A percentile compares a stretch with the other conserved stretches of the same genome.
These are phyloP conservation scores for Penicillium glabrum DNA, from an alignment of 2,329 filamentous ascomycete genomes.

Conservation along the genomic window DNA sequence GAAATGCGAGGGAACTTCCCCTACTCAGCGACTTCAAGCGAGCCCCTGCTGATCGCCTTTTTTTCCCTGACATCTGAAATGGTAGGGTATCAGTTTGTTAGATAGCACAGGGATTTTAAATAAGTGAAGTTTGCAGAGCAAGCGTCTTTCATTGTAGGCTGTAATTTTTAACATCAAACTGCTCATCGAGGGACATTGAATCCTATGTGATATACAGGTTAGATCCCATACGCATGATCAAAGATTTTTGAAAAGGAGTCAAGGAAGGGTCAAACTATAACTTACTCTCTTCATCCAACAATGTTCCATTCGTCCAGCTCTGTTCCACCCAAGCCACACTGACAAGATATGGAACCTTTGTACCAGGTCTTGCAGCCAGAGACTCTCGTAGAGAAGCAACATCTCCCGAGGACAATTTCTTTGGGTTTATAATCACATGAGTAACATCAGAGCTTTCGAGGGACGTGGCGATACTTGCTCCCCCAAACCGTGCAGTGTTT, in stretches of 20 bases:
- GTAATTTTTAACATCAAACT: not conserved
- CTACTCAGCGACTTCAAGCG: no score
- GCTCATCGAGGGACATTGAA: not conserved
- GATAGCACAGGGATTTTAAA: no score
- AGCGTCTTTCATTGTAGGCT: no score
- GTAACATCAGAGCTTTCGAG: conserved; percentile 61
- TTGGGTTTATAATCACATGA: conserved; percentile 66
- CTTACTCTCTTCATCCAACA: conserved; percentile 73
- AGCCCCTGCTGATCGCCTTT: no score
- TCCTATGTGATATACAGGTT: not conserved
- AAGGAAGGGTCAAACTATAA: not conserved
- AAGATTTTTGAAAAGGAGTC: not conserved
- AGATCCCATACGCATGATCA: not conserved
- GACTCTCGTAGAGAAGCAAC: conserved; percentile 32
- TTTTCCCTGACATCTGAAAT: no score
- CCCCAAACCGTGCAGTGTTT: conserved; percentile 67
- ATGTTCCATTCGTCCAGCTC: conserved; percentile 75
- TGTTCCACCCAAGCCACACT: conserved; percentile 70
- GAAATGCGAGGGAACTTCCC: no score
- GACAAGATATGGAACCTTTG: conserved; percentile 67
- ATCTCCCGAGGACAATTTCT: conserved; percentile 46
- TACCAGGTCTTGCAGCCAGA: conserved; percentile 32
- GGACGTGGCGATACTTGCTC: conserved; percentile 58
- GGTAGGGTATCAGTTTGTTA: no score
- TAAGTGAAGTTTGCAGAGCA: no score